Percentiles rank a stretch among this genome's conserved stretches.
These are phyloP conservation scores for Kodamaea fukazawae DNA, from an alignment of 805 yeast genomes.

Conservation along the genomic window DNA sequence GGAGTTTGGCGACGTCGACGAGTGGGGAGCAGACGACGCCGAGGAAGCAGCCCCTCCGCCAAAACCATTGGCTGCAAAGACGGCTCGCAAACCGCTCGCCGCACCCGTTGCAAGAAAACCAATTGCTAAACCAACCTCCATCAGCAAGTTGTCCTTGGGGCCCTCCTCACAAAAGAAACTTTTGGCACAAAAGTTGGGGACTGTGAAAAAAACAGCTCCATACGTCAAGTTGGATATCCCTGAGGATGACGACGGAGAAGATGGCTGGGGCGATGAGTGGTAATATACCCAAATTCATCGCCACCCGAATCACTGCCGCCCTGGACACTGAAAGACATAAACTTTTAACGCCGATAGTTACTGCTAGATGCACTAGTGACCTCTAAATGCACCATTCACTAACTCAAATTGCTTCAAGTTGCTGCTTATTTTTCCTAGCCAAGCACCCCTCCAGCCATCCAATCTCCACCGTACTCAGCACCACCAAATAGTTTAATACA, in stretches of 20 bases:
- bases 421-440: no score
- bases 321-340: no score
- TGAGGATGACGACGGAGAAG: conserved; percentile 8
- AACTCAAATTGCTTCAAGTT: no score
- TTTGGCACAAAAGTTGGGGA: no score
- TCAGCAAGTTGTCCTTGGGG: conserved; percentile 5
- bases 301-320: no score
- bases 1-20: conserved; percentile 19
- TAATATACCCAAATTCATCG: no score
- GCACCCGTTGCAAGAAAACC: conserved; percentile 1
- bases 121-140: not conserved
- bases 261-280: conserved; percentile 11
- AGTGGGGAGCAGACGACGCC: conserved; percentile 21
- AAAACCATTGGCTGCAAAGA: not conserved
- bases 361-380: no score
- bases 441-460: no score
- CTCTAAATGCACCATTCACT: no score
- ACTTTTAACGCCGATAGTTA: no score
- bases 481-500: no score
- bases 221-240: conserved; percentile 6
- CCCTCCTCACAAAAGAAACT: not conserved
- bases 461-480: no score
- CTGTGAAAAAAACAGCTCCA: not conserved
- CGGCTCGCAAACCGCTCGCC: not conserved
- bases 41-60: conserved; percentile 3